phyloP scores from a whole-genome alignment of 441 rosid species.

The Adansonia madagascariensis region DNA sequence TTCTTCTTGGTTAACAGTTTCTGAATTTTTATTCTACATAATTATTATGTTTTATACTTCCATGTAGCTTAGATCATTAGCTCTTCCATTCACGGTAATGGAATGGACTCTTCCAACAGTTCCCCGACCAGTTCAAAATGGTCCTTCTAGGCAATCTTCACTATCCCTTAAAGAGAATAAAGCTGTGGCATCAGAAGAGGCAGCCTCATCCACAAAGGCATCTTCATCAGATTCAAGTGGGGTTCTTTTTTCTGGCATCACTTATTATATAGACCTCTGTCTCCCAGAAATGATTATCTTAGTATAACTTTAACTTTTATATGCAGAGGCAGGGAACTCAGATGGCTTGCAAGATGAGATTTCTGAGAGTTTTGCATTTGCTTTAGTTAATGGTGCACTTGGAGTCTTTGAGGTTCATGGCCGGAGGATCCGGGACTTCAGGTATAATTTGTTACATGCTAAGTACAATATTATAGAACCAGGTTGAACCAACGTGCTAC shows the following conservation, averaged over 20 bases:
- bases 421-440: constrained; percentile 91
- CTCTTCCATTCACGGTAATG: constrained; percentile 98
- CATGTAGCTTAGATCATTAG: constrained; percentile 99
- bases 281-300: constrained; percentile 20
- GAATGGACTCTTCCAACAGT: constrained; percentile 99
- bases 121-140: constrained; percentile 73
- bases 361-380: constrained; percentile 96
- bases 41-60: constrained; percentile 50
- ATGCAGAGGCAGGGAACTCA: constrained; percentile 51
- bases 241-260: constrained; percentile 38
- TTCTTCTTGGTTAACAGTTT: constrained; percentile 17
- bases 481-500: not conserved
- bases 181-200: constrained; percentile 52
- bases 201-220: constrained; percentile 45
- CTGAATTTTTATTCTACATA: constrained; percentile 36
- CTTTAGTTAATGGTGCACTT: constrained; percentile 93
- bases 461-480: not conserved
- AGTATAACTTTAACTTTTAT: constrained; percentile 32
- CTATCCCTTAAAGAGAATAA: constrained; percentile 45
- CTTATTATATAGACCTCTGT: constrained; percentile 22
- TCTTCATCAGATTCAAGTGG: constrained; percentile 76
- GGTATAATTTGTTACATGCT: constrained; percentile 44
- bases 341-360: constrained; percentile 75
- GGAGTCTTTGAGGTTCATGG: constrained; percentile 99
- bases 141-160: constrained; percentile 55